These are phyloP conservation scores for Fusarium multiceps DNA, from an alignment of 2,329 filamentous ascomycete genomes.

Conservation along the genomic window DNA sequence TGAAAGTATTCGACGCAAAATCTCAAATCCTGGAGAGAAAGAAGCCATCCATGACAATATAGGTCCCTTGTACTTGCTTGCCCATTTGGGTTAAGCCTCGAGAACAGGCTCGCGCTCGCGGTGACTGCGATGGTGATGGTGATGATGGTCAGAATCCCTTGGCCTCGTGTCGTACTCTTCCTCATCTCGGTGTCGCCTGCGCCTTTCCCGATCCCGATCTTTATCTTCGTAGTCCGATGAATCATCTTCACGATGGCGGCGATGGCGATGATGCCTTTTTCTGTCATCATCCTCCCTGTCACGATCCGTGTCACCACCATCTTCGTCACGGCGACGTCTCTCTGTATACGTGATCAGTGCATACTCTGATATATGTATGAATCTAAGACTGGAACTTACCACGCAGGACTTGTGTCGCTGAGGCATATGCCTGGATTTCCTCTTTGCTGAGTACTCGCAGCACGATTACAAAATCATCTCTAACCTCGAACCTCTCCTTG, in stretches of 20 bases:
- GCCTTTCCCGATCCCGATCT: slow-evolving; percentile 53
- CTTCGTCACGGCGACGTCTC: slow-evolving; percentile 49
- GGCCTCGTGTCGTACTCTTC: slow-evolving; percentile 46
- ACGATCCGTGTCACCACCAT: slow-evolving; percentile 46
- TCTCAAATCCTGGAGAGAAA: slow-evolving; percentile 13
- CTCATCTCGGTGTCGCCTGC: slow-evolving; percentile 47
- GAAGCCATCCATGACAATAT: neutral
- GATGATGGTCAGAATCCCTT: slow-evolving; percentile 49
- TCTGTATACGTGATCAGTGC: slow-evolving; percentile 43
- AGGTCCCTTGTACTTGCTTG: neutral
- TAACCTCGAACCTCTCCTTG: slow-evolving; percentile 91
- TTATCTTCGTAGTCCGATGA: slow-evolving; percentile 49
- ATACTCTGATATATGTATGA: neutral
- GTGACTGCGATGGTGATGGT: slow-evolving; percentile 50
- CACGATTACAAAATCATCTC: slow-evolving; percentile 94
- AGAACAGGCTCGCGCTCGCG: slow-evolving; percentile 47
- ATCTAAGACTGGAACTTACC: slow-evolving; percentile 61
- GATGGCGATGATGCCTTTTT: slow-evolving; percentile 41
- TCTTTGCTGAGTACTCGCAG: slow-evolving; percentile 86
- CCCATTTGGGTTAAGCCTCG: slow-evolving; percentile 22
- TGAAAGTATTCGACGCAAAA: slow-evolving; percentile 28
- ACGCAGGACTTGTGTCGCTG: slow-evolving; percentile 83
- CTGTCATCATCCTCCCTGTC: slow-evolving; percentile 48
- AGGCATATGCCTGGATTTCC: slow-evolving; percentile 88
- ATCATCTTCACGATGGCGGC: slow-evolving; percentile 43